phyloP scores from a whole-genome alignment of 495 filamentous ascomycete species.

The Neurospora terricola region DNA sequence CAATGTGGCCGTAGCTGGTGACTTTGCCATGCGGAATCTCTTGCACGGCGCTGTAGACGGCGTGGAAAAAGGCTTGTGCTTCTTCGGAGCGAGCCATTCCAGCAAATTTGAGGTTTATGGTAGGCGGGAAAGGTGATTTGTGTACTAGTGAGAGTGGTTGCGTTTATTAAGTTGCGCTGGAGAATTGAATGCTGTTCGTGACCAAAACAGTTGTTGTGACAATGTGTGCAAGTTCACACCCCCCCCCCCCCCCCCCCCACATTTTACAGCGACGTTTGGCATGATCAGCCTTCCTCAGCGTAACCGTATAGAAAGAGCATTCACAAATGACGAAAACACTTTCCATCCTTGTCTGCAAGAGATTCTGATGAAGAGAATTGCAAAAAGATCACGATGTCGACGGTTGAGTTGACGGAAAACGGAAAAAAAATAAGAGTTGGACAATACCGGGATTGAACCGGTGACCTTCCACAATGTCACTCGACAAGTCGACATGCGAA shows the following conservation, averaged over 20 bases:
- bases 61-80: constrained; percentile 71
- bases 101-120: neutral
- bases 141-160: neutral
- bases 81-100: constrained; percentile 71
- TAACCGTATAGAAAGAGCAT: neutral
- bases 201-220: neutral
- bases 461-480: constrained; percentile 12
- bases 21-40: constrained; percentile 76
- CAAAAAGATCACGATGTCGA: neutral
- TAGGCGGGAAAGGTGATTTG: neutral
- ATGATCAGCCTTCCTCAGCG: neutral
- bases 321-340: neutral
- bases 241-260: neutral
- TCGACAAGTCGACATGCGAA: constrained; percentile 2
- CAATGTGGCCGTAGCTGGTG: constrained; percentile 86
- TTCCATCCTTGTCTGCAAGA: neutral
- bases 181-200: neutral
- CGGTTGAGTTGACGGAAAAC: neutral
- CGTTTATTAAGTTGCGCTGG: neutral
- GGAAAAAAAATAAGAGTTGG: neutral
- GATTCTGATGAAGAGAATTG: neutral
- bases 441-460: constrained; percentile 9
- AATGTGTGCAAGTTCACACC: neutral
- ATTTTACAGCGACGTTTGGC: neutral
- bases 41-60: constrained; percentile 75